Base-by-base conservation (phyloP, 2,329 filamentous ascomycete species). In the Phaeophleospora eucalypticola region DNA sequence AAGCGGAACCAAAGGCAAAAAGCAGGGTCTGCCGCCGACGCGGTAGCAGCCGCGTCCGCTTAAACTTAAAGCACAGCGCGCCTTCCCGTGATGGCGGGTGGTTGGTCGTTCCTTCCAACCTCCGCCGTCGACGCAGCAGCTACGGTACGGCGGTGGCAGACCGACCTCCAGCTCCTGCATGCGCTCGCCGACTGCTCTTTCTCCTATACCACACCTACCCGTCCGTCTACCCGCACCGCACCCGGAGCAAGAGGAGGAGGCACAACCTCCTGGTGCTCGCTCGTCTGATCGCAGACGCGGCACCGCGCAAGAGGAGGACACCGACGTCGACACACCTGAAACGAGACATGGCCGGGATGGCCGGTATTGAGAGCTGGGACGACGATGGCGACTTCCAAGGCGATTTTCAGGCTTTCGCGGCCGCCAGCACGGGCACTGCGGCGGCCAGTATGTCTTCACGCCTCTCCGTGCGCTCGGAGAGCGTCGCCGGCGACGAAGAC, bases 381-480 rank as follows among this genome's bases (percentile, higher is more conserved):
- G 71, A 76, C 57, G 71, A 73, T 47, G 65, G 60, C 58, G 74
- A 77, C 62, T 73, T 77, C 49, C 65, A 74, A 51, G 71, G 86
- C 81, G 86, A 90, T 62, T 82, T 90, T 63, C 48, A 58, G 35
- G 47, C 58, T 38, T 58, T 59, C 27, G 58, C 54, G 33, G 57
- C 51, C 48, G 66, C 86, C 67, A 83, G 88, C 60, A 72, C 84
- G 57, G 81, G 87, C 60, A 83, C 86, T 16, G 77, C 78, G 44
- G 83, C 87, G 75, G 87, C 68, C 69, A 86, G 56, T 15, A 81
- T 86, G 46, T 95, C 90, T 1, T 95, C 87, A 48, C 85, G 87
- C 58, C 72, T 83, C 56, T 94, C 89, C 15, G 81, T 89, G 85
- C 59, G 95, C 88, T 45, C 90, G 94, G 63, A 79, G 89, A 55